Base-by-base conservation (phyloP, 2,329 filamentous ascomycete genomes). In the Aspergillus sergii region DNA sequence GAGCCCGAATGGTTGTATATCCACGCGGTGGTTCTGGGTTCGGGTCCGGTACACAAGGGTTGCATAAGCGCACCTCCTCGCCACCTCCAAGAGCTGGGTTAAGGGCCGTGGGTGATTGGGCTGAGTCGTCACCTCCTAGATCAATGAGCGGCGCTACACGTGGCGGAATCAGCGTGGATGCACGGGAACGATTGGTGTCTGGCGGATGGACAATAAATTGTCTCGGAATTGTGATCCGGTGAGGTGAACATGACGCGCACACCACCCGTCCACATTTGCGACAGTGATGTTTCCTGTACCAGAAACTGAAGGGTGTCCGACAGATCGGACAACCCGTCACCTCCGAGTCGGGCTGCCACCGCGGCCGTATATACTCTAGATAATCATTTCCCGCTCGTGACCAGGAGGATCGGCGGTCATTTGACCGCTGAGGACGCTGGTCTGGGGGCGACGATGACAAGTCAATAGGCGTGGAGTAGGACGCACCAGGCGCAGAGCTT, bases 261-360 rank as follows among this genome's bases (percentile, higher is more conserved):
- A 98, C 94, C 10, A 98, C 94, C 65, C 93, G 85, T 53, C 94
- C 94, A 75, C 94, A 98, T 86, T 97, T 97, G 86, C 94, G 88
- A 84, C 94, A 98, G 75, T 98, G 94, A 79, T 98, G 94, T 75
- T 96, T 96, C 66, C 94, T 86, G 73, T 92, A 89, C 80, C 93
- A 92, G 70, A 96, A 90, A 74, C 87, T 91, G 74, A 98, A 98
- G 55, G 89, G 86, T 0, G 86, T 86, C 58, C 83, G 82, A 75
- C 94, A 98, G 62, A 97, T 96, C 2, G 93, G 92, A 75, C 94
- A 98, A 65, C 88, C 85, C 1, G 88, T 88, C 12, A 92, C 93
- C 69, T 96, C 93, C 4, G 86, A 83, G 77, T 98, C 94, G 4
- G 93, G 91, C 79, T 97, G 94, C 94, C 94, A 98, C 62, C 84